Evolutionary conservation across 1,284 basidiomycete species (phyloP), one percentile per base, ranked within the genome.

Genomic region (Cerioporus squamosus): DNA sequence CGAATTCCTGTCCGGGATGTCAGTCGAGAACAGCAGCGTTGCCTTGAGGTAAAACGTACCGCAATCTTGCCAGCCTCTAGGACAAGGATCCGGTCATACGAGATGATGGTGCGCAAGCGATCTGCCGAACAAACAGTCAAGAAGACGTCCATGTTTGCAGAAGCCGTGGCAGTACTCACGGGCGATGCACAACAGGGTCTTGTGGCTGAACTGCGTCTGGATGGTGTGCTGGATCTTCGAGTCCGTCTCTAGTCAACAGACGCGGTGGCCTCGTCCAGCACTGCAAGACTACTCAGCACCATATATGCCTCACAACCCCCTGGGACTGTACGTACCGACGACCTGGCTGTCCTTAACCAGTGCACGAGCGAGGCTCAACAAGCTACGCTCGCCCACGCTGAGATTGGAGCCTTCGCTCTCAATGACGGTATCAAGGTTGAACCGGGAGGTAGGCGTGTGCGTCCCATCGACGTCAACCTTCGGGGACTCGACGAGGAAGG

Each of bases 401-500:
- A 97, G 69, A 70, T 97, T 97, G 22, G 78, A 79, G 24, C 95
- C 95, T 70, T 97, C 95, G 60, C 91, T 90, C 61, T 95, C 93
- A 59, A 97, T 85, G 2, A 84, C 74, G 33, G 84, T 90, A 69
- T 97, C 94, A 12, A 96, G 80, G 20, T 81, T 90, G 76, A 94
- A 68, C 1, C 70, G 66, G 12, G 61, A 65, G 2, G 67, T 70
- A 3, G 71, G 70, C 2, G 68, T 69, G 17, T 61, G 57, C 8
- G 60, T 58, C 9, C 70, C 72, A 18, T 68, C 68, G 4, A 53
- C 31, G 8, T 59, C 55, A 3, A 48, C 62, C 33, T 68, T 64
- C 1, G 60, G 48, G 22, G 71, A 66, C 18, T 87, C 85, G 24
- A 93, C 83, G 10, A 95, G 81, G 70, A 92, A 89, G 0, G 93